A percentile compares a stretch with the other conserved stretches of the same genome.
Conservation (phyloP, 352 stramenopile genomes). For the Stramenopiles sp. region DNA sequence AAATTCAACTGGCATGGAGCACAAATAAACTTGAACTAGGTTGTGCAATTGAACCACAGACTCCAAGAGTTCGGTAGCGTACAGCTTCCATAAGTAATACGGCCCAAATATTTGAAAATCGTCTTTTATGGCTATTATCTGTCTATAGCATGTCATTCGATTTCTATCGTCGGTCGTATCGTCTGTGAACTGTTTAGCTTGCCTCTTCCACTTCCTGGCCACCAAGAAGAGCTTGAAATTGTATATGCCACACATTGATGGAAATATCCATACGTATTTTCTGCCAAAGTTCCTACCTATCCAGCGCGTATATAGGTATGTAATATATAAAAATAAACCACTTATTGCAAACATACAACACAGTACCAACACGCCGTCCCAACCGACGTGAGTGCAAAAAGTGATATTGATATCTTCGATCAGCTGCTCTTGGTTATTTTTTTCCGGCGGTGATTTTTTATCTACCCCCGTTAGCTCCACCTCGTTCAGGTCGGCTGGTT, state of each 20-base stretch:
- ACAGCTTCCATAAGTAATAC: conserved; percentile 1
- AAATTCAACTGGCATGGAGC: background rate
- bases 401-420: background rate
- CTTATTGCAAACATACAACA: background rate
- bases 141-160: too few relatives aligned
- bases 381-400: conserved; percentile 8
- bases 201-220: too few relatives aligned
- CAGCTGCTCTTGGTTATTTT: background rate
- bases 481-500: background rate
- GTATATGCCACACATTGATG: background rate
- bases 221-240: background rate
- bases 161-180: too few relatives aligned
- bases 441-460: background rate
- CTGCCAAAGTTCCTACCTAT: background rate
- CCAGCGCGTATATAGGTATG: background rate
- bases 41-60: background rate
- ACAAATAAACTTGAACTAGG: background rate
- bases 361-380: conserved; percentile 3
- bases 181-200: too few relatives aligned
- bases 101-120: too few relatives aligned
- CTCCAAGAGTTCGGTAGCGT: background rate
- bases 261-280: conserved; percentile 4
- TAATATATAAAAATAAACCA: conserved; percentile 5
- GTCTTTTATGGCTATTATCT: too few relatives aligned
- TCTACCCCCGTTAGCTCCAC: background rate